Percentiles rank a stretch among this genome's conserved stretches.
phyloP scores from a whole-genome alignment of 1,284 basidiomycete species.

The Tylopilus orsonianus region DNA sequence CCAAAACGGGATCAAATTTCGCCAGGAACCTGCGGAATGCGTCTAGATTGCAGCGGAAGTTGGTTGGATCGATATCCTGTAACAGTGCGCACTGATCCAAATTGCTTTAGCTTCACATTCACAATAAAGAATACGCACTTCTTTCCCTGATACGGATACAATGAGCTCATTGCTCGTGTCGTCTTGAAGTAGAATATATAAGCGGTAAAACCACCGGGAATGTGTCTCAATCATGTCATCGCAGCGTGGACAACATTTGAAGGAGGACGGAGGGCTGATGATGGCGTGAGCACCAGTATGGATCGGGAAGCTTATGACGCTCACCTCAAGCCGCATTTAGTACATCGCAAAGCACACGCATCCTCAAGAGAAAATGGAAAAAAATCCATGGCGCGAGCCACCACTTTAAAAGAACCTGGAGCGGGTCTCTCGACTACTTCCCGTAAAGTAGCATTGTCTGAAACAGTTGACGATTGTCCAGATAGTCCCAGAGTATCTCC shows the following conservation, averaged over 20 bases:
- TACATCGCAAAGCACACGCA: slow-evolving; percentile 50
- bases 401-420: slow-evolving; percentile 44
- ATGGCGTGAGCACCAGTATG: neutral
- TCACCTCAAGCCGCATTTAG: slow-evolving; percentile 51
- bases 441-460: slow-evolving; percentile 35
- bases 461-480: neutral
- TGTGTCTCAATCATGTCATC: slow-evolving; percentile 50
- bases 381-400: slow-evolving; percentile 55
- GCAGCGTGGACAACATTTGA: slow-evolving; percentile 50
- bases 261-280: slow-evolving; percentile 43
- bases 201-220: slow-evolving; percentile 45
- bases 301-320: slow-evolving; percentile 13
- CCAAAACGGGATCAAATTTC: slow-evolving; percentile 45
- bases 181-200: slow-evolving; percentile 54
- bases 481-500: neutral
- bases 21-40: slow-evolving; percentile 39
- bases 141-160: slow-evolving; percentile 45
- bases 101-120: neutral
- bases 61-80: slow-evolving; percentile 41
- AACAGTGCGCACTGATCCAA: slow-evolving; percentile 43
- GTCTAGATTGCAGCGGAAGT: slow-evolving; percentile 41
- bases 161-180: slow-evolving; percentile 40
- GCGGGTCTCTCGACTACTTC: slow-evolving; percentile 37
- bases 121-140: slow-evolving; percentile 33
- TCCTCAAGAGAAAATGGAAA: slow-evolving; percentile 50